Evolutionary conservation across 805 yeast genomes (phyloP).

Genomic region (Lipomyces mesembrius): DNA sequence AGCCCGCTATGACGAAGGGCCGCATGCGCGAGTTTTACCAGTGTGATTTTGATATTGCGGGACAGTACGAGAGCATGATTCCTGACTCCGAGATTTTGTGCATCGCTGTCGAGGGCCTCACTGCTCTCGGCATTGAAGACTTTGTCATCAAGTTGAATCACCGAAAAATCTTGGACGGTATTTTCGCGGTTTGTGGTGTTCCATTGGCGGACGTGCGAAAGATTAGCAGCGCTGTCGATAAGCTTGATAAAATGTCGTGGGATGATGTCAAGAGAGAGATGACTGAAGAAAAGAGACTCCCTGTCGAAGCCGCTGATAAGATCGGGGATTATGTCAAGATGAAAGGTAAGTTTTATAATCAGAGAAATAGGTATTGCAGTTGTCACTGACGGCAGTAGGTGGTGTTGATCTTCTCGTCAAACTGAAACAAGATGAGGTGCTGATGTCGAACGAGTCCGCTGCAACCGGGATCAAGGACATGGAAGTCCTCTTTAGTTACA

Average conservation of each 20-base stretch:
- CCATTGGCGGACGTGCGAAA: slow-evolving; percentile 90
- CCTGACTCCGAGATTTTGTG: slow-evolving; percentile 92
- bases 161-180: slow-evolving; percentile 94
- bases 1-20: slow-evolving; percentile 99
- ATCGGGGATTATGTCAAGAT: slow-evolving; percentile 91
- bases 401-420: slow-evolving; percentile 52
- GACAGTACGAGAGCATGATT: slow-evolving; percentile 88
- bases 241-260: slow-evolving; percentile 95
- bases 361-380: neutral
- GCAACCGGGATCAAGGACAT: slow-evolving; percentile 81
- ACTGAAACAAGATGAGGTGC: slow-evolving; percentile 61
- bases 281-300: slow-evolving; percentile 86
- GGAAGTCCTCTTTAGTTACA: slow-evolving; percentile 70
- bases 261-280: slow-evolving; percentile 90
- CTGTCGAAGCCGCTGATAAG: slow-evolving; percentile 88
- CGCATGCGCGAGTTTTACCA: slow-evolving; percentile 99
- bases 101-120: slow-evolving; percentile 81
- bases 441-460: slow-evolving; percentile 72
- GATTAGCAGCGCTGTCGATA: slow-evolving; percentile 94
- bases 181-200: slow-evolving; percentile 94
- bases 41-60: slow-evolving; percentile 98
- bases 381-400: slow-evolving; percentile 55
- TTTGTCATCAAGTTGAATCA: slow-evolving; percentile 93
- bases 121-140: slow-evolving; percentile 79
- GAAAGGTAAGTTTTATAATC: slow-evolving; percentile 56